Conservation (phyloP, 2,329 filamentous ascomycete species). For the Albifimbria verrucaria region DNA sequence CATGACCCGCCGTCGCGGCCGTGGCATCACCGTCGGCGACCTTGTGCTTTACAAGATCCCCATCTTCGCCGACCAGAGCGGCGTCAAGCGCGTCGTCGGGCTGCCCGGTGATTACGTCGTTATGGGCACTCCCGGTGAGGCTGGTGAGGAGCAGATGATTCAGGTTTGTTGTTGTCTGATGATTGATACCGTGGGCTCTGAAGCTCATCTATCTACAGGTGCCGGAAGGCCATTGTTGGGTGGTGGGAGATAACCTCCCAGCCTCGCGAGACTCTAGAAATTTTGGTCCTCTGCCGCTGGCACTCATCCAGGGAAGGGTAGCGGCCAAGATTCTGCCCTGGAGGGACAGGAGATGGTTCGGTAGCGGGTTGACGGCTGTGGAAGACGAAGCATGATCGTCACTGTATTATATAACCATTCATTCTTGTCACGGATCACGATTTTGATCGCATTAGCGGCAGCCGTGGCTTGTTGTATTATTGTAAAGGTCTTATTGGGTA, state of each 20-base stretch:
- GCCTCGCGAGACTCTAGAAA: slow-evolving; percentile 82
- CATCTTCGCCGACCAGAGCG: slow-evolving; percentile 54
- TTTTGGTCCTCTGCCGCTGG: slow-evolving; percentile 84
- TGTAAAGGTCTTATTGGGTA: slow-evolving; percentile 17
- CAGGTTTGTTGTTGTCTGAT: slow-evolving; percentile 47
- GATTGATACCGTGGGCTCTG: background rate
- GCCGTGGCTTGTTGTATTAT: slow-evolving; percentile 14
- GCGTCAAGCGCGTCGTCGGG: slow-evolving; percentile 76
- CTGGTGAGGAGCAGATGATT: slow-evolving; percentile 53
- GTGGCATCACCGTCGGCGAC: slow-evolving; percentile 70
- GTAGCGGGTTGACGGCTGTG: slow-evolving; percentile 37
- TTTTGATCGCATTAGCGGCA: no score
- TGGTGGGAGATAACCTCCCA: slow-evolving; percentile 82
- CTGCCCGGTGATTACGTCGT: slow-evolving; percentile 75
- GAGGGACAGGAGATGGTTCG: slow-evolving; percentile 48
- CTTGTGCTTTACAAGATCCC: slow-evolving; percentile 78
- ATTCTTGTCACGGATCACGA: no score
- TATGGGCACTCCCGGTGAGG: slow-evolving; percentile 55
- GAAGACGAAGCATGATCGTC: slow-evolving; percentile 7
- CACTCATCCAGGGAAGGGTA: slow-evolving; percentile 79
- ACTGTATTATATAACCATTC: slow-evolving; percentile 4
- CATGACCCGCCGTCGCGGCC: slow-evolving; percentile 65
- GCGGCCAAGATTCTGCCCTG: slow-evolving; percentile 59
- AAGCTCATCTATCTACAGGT: slow-evolving; percentile 51
- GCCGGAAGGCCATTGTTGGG: slow-evolving; percentile 87